Base-by-base conservation (phyloP, 768 basidiomycete genomes). In the Rhodotorula toruloides region DNA sequence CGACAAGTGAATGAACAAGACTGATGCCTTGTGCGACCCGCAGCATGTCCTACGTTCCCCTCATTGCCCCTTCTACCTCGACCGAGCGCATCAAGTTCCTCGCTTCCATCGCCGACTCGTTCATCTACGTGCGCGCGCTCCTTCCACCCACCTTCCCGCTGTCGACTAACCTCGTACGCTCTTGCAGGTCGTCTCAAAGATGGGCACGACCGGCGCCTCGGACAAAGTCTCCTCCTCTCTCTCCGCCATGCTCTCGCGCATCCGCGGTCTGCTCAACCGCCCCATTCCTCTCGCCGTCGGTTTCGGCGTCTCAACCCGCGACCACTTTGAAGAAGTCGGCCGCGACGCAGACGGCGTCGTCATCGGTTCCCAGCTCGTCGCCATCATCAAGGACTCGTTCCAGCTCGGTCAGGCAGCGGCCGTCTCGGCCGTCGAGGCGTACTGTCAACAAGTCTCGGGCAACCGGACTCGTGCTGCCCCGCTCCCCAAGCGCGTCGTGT, bases 191-290 rank as follows among this genome's bases (percentile, higher is more conserved):
- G 63, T 68, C 46, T 32, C 49, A 22, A 68, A 88, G 90, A 99
- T 99, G 96, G 96, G 96, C 21, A 96, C 91, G 3, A 99, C 96
- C 3, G 96, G 96, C 37, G 96, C 94, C 13, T 89, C 90, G 4
- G 86, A 84, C 49, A 79, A 83, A 47, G 84, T 84, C 19, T 81
- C 79, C 0, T 84, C 96, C 75, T 92, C 91, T 71, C 85, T 98
- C 4, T 90, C 92, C 4, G 84, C 87, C 66, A 87, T 97, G 70
- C 84, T 99, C 56, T 79, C 83, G 31, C 87, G 91, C 42, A 87
- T 99, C 53, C 87, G 89, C 50, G 80, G 88, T 71, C 71, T 73
- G 58, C 60, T 74, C n/a, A 55, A 54, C 22, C 37, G 58, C 22
- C 66, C 68, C 16, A 66, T 63, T 58, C 91, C 96, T 7, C 81